Evolutionary conservation across 1,284 basidiomycete genomes (phyloP).

Genomic region (Wolfiporia cocos): DNA sequence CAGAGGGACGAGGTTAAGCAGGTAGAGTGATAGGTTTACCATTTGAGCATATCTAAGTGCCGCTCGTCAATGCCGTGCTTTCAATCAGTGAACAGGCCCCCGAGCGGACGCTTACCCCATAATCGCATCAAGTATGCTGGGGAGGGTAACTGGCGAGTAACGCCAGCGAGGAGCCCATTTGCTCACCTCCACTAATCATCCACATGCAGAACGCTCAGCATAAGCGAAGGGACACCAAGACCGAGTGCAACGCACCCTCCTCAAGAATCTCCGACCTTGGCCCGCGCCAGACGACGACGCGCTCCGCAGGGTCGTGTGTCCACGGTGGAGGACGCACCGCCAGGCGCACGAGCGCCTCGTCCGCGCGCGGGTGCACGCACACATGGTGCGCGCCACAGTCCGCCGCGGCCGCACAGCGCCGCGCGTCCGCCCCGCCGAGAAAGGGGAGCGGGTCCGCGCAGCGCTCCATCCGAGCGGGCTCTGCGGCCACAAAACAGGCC

Average conservation of each 20-base stretch:
- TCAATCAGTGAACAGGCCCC: too few relatives aligned
- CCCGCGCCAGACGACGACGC: constrained; percentile 60
- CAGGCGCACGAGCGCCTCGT: constrained; percentile 44
- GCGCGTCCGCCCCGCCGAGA: constrained; percentile 28
- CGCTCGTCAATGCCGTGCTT: too few relatives aligned
- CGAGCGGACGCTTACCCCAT: constrained; percentile 44
- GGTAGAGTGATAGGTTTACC: constrained; percentile 60
- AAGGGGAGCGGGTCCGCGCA: constrained; percentile 52
- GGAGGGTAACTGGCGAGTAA: constrained; percentile 42
- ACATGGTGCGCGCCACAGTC: constrained; percentile 32
- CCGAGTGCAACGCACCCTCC: constrained; percentile 45
- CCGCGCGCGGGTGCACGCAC: constrained; percentile 43
- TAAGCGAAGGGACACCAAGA: constrained; percentile 1
- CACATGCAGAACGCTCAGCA: not conserved
- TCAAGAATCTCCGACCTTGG: constrained; percentile 60
- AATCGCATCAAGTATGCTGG: too few relatives aligned
- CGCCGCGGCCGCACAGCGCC: constrained; percentile 7
- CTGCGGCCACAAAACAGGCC: constrained; percentile 37
- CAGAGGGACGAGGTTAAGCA: constrained; percentile 70
- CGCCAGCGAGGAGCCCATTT: constrained; percentile 37
- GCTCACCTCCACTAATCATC: constrained; percentile 46
- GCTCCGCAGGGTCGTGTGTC: constrained; percentile 10
- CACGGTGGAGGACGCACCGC: constrained; percentile 22
- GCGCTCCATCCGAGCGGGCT: constrained; percentile 19
- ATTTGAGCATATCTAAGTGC: constrained; percentile 61